Percentiles rank a stretch among this genome's conserved stretches.
phyloP scores from a whole-genome alignment of 2,329 filamentous ascomycete genomes.

The Cryphonectria japonica region DNA sequence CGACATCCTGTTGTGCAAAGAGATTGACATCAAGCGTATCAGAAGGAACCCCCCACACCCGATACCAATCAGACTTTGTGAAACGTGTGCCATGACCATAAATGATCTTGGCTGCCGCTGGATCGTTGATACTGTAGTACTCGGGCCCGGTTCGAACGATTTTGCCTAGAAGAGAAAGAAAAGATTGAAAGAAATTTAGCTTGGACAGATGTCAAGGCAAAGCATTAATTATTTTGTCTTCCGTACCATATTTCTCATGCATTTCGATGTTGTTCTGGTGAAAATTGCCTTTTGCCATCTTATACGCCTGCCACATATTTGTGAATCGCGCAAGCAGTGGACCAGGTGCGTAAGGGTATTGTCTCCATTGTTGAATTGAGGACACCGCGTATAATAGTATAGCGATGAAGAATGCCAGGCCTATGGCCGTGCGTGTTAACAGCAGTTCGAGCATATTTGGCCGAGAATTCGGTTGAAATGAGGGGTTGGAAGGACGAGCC shows the following conservation, averaged over 20 bases:
- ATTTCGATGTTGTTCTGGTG: constrained; percentile 15
- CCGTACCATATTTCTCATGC: constrained; percentile 19
- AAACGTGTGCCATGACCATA: constrained; percentile 22
- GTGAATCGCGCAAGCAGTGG: constrained; percentile 18
- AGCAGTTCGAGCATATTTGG: not conserved
- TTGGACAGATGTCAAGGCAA: not conserved
- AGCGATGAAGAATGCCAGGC: not conserved
- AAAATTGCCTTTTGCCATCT: constrained; percentile 8
- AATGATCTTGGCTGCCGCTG: constrained; percentile 16
- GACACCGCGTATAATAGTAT: not conserved
- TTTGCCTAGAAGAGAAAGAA: constrained; percentile 2
- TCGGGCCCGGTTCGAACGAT: constrained; percentile 24
- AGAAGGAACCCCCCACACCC: not conserved
- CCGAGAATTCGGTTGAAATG: not conserved
- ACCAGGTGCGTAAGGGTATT: constrained; percentile 15
- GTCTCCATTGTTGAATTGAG: not conserved
- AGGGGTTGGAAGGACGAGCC: not conserved
- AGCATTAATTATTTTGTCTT: not conserved
- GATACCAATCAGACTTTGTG: constrained; percentile 18
- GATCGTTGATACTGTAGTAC: constrained; percentile 21
- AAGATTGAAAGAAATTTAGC: not conserved
- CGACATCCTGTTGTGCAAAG: constrained; percentile 41
- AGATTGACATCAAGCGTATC: constrained; percentile 29
- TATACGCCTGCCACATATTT: constrained; percentile 15
- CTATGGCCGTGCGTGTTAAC: not conserved